Evolutionary conservation across 2,329 filamentous ascomycete species (phyloP).

Genomic region (Diaporthe amygdali): DNA sequence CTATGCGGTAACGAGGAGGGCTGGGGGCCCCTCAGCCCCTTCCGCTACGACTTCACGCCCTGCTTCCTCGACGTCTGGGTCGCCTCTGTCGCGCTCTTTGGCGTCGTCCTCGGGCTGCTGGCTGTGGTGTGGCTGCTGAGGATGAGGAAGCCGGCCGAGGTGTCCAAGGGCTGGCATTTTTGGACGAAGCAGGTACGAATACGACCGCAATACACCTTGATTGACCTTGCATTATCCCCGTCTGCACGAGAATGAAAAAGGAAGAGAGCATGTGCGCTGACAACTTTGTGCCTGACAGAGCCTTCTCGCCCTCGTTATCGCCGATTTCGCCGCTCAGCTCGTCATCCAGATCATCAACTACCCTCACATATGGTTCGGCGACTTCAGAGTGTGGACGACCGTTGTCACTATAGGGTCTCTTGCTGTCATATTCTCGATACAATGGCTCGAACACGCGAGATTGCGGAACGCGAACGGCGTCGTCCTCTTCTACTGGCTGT

Average conservation of each 20-base stretch:
- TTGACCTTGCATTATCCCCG: no score
- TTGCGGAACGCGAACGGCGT: constrained; percentile 86
- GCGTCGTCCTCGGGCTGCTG: constrained; percentile 75
- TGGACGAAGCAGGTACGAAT: constrained; percentile 81
- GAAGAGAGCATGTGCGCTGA: constrained; percentile 20
- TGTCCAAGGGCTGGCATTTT: constrained; percentile 89
- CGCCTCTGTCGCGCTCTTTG: constrained; percentile 76
- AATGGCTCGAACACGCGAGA: constrained; percentile 86
- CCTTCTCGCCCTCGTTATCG: constrained; percentile 71
- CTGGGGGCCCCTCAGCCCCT: constrained; percentile 90
- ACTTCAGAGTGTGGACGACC: constrained; percentile 88
- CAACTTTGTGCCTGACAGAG: constrained; percentile 36
- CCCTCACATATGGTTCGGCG: constrained; percentile 72
- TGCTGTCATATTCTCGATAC: constrained; percentile 75
- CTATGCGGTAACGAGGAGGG: constrained; percentile 90
- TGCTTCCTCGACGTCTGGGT: constrained; percentile 97
- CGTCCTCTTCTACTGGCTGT: constrained; percentile 90
- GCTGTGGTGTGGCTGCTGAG: constrained; percentile 82
- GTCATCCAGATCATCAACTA: constrained; percentile 76
- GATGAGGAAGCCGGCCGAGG: constrained; percentile 67
- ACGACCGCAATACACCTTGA: not conserved
- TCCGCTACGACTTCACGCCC: constrained; percentile 92
- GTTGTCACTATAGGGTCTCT: constrained; percentile 75
- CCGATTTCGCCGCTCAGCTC: constrained; percentile 74
- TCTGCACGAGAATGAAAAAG: not conserved